These are phyloP conservation scores for Xylaria arbuscula DNA, from an alignment of 2,329 filamentous ascomycete genomes.

Conservation along the genomic window DNA sequence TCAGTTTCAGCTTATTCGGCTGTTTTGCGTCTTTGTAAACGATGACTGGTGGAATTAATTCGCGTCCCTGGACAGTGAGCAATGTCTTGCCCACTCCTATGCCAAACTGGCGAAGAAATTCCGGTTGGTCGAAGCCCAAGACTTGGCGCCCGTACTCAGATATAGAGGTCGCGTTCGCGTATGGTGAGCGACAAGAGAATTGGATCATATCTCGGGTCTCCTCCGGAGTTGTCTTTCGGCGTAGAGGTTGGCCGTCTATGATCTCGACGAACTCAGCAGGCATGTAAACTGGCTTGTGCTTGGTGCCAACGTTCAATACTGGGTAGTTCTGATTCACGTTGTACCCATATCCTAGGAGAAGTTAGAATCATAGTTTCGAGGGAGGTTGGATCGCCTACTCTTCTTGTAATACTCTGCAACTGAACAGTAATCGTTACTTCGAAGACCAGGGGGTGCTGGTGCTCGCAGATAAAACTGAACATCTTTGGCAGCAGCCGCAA, in stretches of 20 bases:
- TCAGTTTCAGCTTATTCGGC: constrained; percentile 43
- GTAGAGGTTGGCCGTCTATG: constrained; percentile 71
- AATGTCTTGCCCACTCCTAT: constrained; percentile 70
- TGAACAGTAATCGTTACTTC: constrained; percentile 45
- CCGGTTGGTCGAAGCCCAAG: constrained; percentile 66
- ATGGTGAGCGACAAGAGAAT: constrained; percentile 76
- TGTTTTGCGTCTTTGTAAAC: constrained; percentile 60
- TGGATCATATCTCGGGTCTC: constrained; percentile 77
- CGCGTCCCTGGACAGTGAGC: constrained; percentile 77
- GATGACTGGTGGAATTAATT: constrained; percentile 71
- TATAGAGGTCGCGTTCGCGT: constrained; percentile 75
- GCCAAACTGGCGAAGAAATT: constrained; percentile 64
- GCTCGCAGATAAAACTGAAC: constrained; percentile 51
- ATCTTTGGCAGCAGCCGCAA: constrained; percentile 44
- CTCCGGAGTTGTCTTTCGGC: constrained; percentile 65
- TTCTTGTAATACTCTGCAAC: constrained; percentile 59
- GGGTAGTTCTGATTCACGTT: constrained; percentile 58
- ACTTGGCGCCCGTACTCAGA: constrained; percentile 65
- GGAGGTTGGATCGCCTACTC: constrained; percentile 52
- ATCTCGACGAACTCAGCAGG: constrained; percentile 75
- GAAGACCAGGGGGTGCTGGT: constrained; percentile 45
- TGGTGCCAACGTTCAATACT: constrained; percentile 73
- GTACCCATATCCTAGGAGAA: constrained; percentile 44
- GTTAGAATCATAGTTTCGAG: constrained; percentile 30
- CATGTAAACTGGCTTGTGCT: constrained; percentile 68